phyloP scores from a whole-genome alignment of 2,329 filamentous ascomycete species.

The Fonsecaea erecta region DNA sequence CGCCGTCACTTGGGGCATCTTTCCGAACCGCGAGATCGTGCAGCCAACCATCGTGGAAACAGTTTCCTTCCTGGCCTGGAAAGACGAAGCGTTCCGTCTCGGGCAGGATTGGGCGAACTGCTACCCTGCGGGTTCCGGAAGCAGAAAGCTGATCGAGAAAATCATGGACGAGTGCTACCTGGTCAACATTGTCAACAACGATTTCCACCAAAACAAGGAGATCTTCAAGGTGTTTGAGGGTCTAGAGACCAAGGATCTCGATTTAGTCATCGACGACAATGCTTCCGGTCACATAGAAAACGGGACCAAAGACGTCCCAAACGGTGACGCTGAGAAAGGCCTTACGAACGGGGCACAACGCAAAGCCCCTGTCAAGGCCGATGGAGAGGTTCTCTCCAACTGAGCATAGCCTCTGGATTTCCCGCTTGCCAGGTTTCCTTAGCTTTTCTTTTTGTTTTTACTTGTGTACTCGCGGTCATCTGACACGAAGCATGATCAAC shows the following conservation, averaged over 20 bases:
- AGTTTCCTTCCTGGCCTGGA: constrained; percentile 97
- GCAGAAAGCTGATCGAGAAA: constrained; percentile 76
- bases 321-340: constrained; percentile 29
- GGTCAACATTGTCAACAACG: constrained; percentile 97
- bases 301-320: constrained; percentile 23
- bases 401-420: constrained; percentile 8
- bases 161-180: constrained; percentile 92
- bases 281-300: constrained; percentile 17
- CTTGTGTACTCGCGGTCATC: not conserved
- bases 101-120: constrained; percentile 95
- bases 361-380: constrained; percentile 26
- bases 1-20: constrained; percentile 99
- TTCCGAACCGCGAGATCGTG: constrained; percentile 98
- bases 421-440: too few species aligned
- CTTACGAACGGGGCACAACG: constrained; percentile 24
- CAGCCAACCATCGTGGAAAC: constrained; percentile 99
- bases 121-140: constrained; percentile 75
- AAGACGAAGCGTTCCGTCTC: constrained; percentile 93
- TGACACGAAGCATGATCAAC: constrained; percentile 15
- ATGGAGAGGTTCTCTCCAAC: constrained; percentile 14
- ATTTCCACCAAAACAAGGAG: constrained; percentile 82
- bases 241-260: constrained; percentile 69
- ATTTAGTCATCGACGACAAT: constrained; percentile 47
- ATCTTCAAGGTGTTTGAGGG: constrained; percentile 88
- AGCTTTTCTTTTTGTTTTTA: not conserved